Evolutionary conservation across 441 rosid species (phyloP).

Genomic region (Mallotus japonicus): DNA sequence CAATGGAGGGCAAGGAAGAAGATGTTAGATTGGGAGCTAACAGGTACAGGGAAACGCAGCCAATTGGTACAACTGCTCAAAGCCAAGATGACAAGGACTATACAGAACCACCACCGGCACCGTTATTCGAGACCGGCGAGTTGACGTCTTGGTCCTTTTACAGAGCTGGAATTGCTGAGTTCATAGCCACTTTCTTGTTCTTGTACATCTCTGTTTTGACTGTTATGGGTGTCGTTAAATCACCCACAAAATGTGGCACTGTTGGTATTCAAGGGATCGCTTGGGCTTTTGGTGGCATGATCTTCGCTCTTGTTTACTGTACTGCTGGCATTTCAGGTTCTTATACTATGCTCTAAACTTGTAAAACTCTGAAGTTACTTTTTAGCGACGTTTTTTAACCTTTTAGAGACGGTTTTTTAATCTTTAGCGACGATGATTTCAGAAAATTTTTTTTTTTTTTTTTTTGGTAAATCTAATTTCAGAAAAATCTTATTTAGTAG

Average conservation of each 20-base stretch:
- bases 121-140: constrained; percentile 65
- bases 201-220: constrained; percentile 65
- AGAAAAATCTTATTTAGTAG: too few species aligned
- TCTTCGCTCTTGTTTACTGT: constrained; percentile 89
- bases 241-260: constrained; percentile 49
- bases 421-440: too few species aligned
- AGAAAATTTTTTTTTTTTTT: too few species aligned
- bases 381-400: not conserved
- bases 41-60: constrained; percentile 75
- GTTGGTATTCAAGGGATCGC: constrained; percentile 94
- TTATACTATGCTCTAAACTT: too few species aligned
- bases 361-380: too few species aligned
- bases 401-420: not conserved
- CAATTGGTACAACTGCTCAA: constrained; percentile 79
- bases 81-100: constrained; percentile 71
- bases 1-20: constrained; percentile 82
- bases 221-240: constrained; percentile 73
- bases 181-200: constrained; percentile 81
- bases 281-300: constrained; percentile 97
- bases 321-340: constrained; percentile 90
- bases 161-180: constrained; percentile 89
- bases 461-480: too few species aligned
- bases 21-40: constrained; percentile 87
- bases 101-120: constrained; percentile 84
- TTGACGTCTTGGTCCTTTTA: constrained; percentile 77